Base-by-base conservation (phyloP, 2,329 filamentous ascomycete species). In the Pyricularia sp. region DNA sequence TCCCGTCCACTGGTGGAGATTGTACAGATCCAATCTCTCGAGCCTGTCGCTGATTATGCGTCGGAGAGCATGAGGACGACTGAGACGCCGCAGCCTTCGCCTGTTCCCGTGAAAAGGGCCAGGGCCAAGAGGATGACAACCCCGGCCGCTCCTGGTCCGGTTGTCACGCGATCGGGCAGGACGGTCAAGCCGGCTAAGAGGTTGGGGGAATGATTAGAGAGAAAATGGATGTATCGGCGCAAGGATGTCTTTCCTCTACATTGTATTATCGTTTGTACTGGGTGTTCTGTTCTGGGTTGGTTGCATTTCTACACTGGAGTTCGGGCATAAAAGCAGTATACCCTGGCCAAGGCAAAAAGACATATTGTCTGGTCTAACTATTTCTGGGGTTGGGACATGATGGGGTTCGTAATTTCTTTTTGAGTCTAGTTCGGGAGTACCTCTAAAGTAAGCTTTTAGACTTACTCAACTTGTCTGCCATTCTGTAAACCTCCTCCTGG, bases 401-500 rank as follows among this genome's bases (percentile, higher is more conserved):
- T 63, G 63, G 6, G n/a, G 1, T 63, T 53, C 26, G 53, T 24
- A 5, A 8, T 63, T 24, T n/a, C 7, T 2, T n/a, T 28, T 63
- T 63, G 13, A 60, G 9, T 31, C 24, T 16, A 26, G 12, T 26
- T 49, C 8, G 13, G 26, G 6, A 19, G 12, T 57, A 19, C 4
- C 6, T n/a, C 19, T 49, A 49, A 7, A n/a, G 40, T n/a, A 19
- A 49, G 19, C 40, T 49, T n/a, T 19, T 7, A 7, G 40, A 49
- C 40, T 49, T 35, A n/a, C 22, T 35, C n/a, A 30, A 22, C 12
- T 33, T 68, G 22, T 10, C 62, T 16, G 66, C 66, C 67, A 70
- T 72, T 57, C 68, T 67, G 67, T 81, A 80, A 6, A 80, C 69
- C 28, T 73, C 75, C 26, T 72, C 71, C 69, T 79, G 76, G 62